Evolutionary conservation across 306 rosid genomes (phyloP), one percentile per base, ranked within the genome.

Genomic region (Trifolium repens): DNA sequence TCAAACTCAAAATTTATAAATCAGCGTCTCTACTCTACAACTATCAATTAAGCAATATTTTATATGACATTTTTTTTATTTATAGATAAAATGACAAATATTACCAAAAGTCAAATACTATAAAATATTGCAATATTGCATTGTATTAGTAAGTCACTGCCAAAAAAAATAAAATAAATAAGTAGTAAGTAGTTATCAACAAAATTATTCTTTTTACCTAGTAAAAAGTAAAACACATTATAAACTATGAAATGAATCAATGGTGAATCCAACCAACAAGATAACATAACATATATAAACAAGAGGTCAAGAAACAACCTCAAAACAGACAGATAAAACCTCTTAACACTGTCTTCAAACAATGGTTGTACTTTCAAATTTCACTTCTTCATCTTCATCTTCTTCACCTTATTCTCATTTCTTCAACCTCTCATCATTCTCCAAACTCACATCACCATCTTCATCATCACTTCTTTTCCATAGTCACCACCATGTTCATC

Each of bases 211-310:
- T 30, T 30, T 30, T 30, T 30, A 30, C 5, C 34, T 30, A 2
- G 40, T 37, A 37, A 37, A 5, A 44, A 44, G 5, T 2, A 44
- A 11, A 9, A 44, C 14, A 44, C 47, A 44, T 43, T 2, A 42
- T 43, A 10, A 35, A 44, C 16, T 13, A 46, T 16, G 58, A 16
- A 53, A 11, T 2, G 26, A 53, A 53, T 7, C 19, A n/a, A 53
- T 53, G 24, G 12, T 53, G 5, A 13, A 27, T 27, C 46, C 26
- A 49, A n/a, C 42, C n/a, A 49, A 4, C 46, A 8, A 5, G 62
- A 77, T 69, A 77, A 57, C 64, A 39, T 14, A 79, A 80, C 89
- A 69, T 85, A 84, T 68, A 86, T 82, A 88, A 91, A 85, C 49
- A 82, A 77, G 82, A 76, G 93, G 96, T 78, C 59, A 55, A 14